A percentile compares a stretch with the other conserved stretches of the same genome.
phyloP scores from a whole-genome alignment of 2,329 filamentous ascomycete genomes.

The Aspergillus sp. region DNA sequence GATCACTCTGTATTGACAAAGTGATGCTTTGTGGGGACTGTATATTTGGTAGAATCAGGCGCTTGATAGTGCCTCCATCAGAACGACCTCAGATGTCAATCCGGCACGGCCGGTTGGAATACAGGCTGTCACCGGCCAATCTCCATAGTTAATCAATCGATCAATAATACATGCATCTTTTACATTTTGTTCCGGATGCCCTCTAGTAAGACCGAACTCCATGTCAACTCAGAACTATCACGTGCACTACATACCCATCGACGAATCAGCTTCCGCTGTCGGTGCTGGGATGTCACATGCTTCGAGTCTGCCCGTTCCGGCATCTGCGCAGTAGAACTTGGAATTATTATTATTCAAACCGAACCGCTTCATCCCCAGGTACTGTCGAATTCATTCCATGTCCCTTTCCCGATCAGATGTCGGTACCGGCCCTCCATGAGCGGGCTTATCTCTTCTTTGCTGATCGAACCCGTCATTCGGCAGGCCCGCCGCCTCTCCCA shows the following conservation, averaged over 20 bases:
- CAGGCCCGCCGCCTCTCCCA: conserved; percentile 40
- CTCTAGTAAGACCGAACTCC: no score
- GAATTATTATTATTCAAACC: neutral
- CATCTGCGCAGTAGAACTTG: conserved; percentile 2
- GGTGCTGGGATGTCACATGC: conserved; percentile 13
- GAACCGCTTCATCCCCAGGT: neutral
- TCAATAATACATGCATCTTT: no score
- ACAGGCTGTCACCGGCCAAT: no score
- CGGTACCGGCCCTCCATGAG: conserved; percentile 38
- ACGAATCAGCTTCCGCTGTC: conserved; percentile 12
- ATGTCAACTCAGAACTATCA: no score
- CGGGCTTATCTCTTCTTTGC: conserved; percentile 41
- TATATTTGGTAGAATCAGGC: no score
- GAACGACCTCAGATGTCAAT: no score
- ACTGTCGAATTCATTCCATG: conserved; percentile 2
- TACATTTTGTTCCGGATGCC: neutral
- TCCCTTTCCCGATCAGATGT: conserved; percentile 12
- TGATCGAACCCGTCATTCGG: conserved; percentile 44
- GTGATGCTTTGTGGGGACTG: no score
- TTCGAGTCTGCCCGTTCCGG: conserved; percentile 11
- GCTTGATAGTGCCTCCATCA: no score
- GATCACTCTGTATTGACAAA: no score
- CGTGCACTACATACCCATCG: conserved; percentile 1
- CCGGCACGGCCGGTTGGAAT: no score
- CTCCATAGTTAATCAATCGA: no score